phyloP scores from a whole-genome alignment of 2,329 filamentous ascomycete genomes.

The Botrytis elliptica region DNA sequence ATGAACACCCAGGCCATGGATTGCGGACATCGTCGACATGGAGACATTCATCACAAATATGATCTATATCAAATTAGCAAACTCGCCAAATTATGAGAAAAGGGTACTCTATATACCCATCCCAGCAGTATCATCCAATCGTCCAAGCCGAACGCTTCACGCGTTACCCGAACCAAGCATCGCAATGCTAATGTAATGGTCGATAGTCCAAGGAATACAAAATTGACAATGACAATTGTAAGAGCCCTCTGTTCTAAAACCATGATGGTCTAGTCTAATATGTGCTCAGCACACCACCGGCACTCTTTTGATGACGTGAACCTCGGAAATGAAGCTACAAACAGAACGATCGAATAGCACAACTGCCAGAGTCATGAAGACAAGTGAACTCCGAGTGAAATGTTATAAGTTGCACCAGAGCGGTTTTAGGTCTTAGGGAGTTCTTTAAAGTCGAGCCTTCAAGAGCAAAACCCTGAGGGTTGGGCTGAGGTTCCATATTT shows the following conservation, averaged over 20 bases:
- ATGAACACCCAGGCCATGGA: conserved; percentile 10
- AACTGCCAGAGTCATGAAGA: neutral
- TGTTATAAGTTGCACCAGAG: neutral
- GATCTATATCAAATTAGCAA: neutral
- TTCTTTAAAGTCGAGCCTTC: neutral
- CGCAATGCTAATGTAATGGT: conserved; percentile 6
- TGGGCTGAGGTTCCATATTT: neutral
- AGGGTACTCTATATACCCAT: neutral
- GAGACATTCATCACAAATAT: conserved; percentile 10
- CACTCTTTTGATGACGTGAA: neutral
- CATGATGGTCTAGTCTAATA: neutral
- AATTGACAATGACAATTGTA: conserved; percentile 10
- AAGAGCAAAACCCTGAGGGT: neutral
- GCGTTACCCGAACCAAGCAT: neutral
- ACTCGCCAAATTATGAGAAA: neutral
- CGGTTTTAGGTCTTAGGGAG: neutral
- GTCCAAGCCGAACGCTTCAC: conserved; percentile 2
- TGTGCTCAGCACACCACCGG: neutral
- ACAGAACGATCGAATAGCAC: neutral
- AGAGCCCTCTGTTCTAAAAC: conserved; percentile 6
- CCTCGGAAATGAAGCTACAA: neutral
- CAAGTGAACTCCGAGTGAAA: neutral
- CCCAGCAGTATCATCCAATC: conserved; percentile 14
- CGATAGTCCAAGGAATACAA: conserved; percentile 8
- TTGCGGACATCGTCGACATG: conserved; percentile 9